Base-by-base conservation (phyloP, 1,284 basidiomycete species). In the Tilletia setariae region DNA sequence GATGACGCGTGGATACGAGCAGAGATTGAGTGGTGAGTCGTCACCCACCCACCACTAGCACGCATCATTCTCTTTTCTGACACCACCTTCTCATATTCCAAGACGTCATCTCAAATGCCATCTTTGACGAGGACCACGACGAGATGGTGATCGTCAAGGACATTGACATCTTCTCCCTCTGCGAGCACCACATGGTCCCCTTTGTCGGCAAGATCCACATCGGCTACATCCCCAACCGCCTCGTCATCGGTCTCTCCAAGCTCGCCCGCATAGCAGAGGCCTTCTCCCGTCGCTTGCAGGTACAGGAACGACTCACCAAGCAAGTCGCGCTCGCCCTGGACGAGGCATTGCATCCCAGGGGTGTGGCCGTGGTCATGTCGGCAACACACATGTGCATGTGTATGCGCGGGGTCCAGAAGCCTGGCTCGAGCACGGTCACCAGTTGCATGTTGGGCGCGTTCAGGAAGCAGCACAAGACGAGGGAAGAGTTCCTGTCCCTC, bases 381-480 rank as follows among this genome's bases (percentile, higher is more conserved):
- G 73, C 69, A 80, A 95, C 94, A 47, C 96, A 99, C 85, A 88
- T 98, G 85, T 99, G 96, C 83, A 99, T 99, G 96, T 94, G 94
- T 1, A 98, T 98, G 94, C 90, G 96, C 69, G 96, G 96, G 49
- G 96, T 99, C 1, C 96, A 99, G 84, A 99, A 99, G 84, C 95
- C 95, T 1, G 95, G 96, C 32, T 88, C 95, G 7, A 89, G 91
- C 23, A 98, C 96, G 0, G 91, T 96, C 42, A 98, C 96, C 1
- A 94, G 92, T n/a, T 97, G 94, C 76, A 99, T 99, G 96, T 86
- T 98, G 67, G 96, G 96, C 13, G 96, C 93, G 79, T 99, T 99
- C 87, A 88, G 96, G 67, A 91, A 92, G 15, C 91, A 94, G 76
- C 93, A 96, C 84, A 98, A 98, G 86, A 98, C 96, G 28, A 88